Evolutionary conservation across 495 filamentous ascomycete species (phyloP).

Genomic region (Podospora australis): DNA sequence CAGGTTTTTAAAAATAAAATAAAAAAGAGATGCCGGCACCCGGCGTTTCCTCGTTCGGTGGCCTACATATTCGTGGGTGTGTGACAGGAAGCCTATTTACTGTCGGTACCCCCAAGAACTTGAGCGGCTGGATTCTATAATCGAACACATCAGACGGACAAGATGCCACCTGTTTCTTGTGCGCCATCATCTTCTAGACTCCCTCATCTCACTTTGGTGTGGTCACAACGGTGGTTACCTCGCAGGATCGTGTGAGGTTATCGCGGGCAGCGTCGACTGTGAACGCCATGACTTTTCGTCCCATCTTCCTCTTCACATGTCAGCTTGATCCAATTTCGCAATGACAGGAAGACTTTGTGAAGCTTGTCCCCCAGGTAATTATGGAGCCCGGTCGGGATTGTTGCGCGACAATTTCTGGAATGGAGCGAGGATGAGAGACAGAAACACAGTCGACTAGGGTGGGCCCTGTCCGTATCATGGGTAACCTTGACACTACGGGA

Average conservation of each 20-base stretch:
- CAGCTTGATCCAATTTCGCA: too few relatives aligned
- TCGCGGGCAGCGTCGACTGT: neutral
- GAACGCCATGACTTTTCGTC: neutral
- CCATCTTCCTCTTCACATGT: neutral
- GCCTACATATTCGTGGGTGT: constrained; percentile 14
- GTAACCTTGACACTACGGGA: neutral
- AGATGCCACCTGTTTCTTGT: too few relatives aligned
- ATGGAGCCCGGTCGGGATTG: neutral
- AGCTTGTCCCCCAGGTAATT: neutral
- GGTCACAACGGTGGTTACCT: too few relatives aligned
- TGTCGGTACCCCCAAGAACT: constrained; percentile 14
- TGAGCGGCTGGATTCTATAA: too few relatives aligned
- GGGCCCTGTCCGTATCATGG: constrained; percentile 2
- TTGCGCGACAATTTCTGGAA: constrained; percentile 2
- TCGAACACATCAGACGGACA: too few relatives aligned
- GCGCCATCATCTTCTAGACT: too few relatives aligned
- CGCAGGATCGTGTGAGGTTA: too few relatives aligned
- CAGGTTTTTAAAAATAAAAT: too few relatives aligned
- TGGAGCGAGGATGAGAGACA: neutral
- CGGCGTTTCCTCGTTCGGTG: constrained; percentile 14
- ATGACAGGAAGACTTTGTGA: too few relatives aligned
- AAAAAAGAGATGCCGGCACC: neutral
- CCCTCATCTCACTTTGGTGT: too few relatives aligned
- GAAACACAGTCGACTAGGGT: constrained; percentile 5
- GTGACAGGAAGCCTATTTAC: constrained; percentile 9